A percentile compares a stretch with the other conserved stretches of the same genome.
Conservation (phyloP, 768 basidiomycete species). For the Hericium coralloides region DNA sequence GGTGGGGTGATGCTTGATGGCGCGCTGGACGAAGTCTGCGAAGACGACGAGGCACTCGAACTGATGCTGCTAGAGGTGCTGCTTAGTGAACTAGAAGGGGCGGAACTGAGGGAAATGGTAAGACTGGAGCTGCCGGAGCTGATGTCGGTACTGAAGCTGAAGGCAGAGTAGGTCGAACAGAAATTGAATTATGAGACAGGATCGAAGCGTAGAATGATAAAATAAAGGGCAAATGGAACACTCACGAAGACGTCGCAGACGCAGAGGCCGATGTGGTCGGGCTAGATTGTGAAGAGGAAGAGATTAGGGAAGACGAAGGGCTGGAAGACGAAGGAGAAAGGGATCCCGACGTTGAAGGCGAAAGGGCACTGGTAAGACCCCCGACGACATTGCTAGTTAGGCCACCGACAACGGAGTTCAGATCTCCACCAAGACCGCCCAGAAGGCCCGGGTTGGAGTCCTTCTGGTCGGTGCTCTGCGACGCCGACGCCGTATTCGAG, state of each 20-base stretch:
- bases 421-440: too few species aligned
- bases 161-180: background rate
- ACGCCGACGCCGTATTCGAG: background rate
- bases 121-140: too few species aligned
- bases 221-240: background rate
- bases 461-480: background rate
- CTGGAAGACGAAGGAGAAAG: conserved; percentile 12
- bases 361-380: conserved; percentile 7
- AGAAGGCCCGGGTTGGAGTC: background rate
- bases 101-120: background rate
- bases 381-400: conserved; percentile 11
- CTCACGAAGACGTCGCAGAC: background rate
- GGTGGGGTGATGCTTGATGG: background rate
- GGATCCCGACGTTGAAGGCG: background rate
- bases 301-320: conserved; percentile 9
- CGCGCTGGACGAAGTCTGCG: background rate
- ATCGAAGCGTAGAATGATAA: background rate
- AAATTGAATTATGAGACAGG: background rate
- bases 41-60: conserved; percentile 1
- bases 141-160: too few species aligned
- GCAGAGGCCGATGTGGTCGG: background rate
- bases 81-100: background rate
- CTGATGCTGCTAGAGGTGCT: background rate
- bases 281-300: conserved; percentile 17
- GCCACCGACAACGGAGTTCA: background rate